Conservation (phyloP, 192 early-diverging fungal genomes). For the Entomortierella lignicola region DNA sequence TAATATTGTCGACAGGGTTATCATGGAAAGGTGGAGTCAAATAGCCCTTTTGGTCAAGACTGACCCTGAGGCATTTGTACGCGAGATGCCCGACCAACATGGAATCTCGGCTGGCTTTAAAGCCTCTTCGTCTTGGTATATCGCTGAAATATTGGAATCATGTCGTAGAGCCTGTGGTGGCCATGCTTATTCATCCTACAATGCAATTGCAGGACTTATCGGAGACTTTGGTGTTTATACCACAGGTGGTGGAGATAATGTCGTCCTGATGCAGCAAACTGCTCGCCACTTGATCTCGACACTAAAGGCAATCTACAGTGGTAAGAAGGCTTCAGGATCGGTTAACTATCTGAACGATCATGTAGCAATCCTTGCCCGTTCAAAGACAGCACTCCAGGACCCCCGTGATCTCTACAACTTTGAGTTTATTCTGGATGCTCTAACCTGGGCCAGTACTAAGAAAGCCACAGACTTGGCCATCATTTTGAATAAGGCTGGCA, state of each 20-base stretch:
- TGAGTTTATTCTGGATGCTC: slow-evolving; percentile 28
- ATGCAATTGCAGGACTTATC: slow-evolving; percentile 67
- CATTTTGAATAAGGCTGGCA: slow-evolving; percentile 9
- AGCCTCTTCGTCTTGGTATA: slow-evolving; percentile 61
- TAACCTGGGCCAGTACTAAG: slow-evolving; percentile 38
- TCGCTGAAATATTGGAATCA: slow-evolving; percentile 60
- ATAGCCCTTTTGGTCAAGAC: slow-evolving; percentile 58
- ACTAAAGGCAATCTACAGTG: slow-evolving; percentile 37
- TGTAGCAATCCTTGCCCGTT: slow-evolving; percentile 20
- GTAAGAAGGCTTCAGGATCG: slow-evolving; percentile 48
- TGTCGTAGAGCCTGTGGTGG: slow-evolving; percentile 69
- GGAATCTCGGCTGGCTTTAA: slow-evolving; percentile 68
- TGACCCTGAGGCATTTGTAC: slow-evolving; percentile 57
- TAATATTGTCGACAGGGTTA: slow-evolving; percentile 49
- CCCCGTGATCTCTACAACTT: slow-evolving; percentile 21
- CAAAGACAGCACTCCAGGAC: slow-evolving; percentile 39
- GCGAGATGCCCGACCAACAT: slow-evolving; percentile 67
- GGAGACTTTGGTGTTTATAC: slow-evolving; percentile 73
- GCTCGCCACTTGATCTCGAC: slow-evolving; percentile 57
- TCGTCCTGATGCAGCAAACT: slow-evolving; percentile 60
- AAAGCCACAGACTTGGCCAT: slow-evolving; percentile 13
- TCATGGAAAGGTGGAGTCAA: slow-evolving; percentile 49
- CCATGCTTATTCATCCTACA: slow-evolving; percentile 75
- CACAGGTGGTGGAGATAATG: slow-evolving; percentile 64
- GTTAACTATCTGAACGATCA: slow-evolving; percentile 53